Evolutionary conservation across 2,329 filamentous ascomycete genomes (phyloP), one percentile per base, ranked within the genome.

Genomic region (Aureobasidium sp.): DNA sequence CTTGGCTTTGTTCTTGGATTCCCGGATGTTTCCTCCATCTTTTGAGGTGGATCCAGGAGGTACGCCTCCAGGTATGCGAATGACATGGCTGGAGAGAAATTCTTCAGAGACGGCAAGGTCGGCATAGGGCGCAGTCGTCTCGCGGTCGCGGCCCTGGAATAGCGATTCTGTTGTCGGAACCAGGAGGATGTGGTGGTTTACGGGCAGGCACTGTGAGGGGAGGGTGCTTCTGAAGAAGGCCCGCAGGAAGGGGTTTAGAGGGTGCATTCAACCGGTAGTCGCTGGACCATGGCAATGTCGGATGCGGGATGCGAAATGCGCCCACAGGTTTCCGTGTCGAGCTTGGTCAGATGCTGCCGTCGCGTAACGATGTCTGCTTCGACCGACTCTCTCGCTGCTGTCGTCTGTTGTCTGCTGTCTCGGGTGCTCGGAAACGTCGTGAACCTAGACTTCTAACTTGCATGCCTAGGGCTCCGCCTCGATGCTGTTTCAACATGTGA

Each of bases 221-320:
- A 97, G 84, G 75, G 90, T 86, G 84, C 91, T 97, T 81, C 91
- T 91, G 84, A 97, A 97, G 86, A 99, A 97, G 82, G 93, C 91
- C 82, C 90, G 88, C 77, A 99, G 84, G 79, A 97, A 97, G 76
- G 94, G 94, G 79, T 99, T 99, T 86, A 97, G 84, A 81, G 94
- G 91, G 87, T 92, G 92, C 92, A 96, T 96, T 62, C 61, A 62
- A 59, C 36, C 61, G 61, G 55, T 57, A 9, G 44, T 50, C 9
- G 34, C 14, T 54, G 48, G 61, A 13, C 25, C 44, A 53, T 55
- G 41, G 49, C 49, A 54, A 36, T 27, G 32, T 53, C 14, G 37
- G 21, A 21, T 21, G 21, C 21, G 50, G 27, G 25, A 29, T 61
- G 59, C 59, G 48, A 54, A 25, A 47, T 32, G 60, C 50, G 60